phyloP scores from a whole-genome alignment of 2,329 filamentous ascomycete species.

The Scedosporium aurantiacum region DNA sequence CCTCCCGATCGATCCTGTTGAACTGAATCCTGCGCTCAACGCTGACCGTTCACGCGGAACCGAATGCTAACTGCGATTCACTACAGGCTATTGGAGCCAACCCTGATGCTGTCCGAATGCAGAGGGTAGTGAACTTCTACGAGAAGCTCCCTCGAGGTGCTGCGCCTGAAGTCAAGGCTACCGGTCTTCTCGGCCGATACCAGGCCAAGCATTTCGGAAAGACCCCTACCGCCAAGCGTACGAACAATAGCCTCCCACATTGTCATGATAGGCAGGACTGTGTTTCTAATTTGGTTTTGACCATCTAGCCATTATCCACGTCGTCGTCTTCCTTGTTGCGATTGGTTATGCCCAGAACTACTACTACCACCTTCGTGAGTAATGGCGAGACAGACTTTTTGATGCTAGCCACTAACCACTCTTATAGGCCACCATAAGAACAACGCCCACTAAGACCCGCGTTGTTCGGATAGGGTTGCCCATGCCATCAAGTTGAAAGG shows the following conservation, averaged over 20 bases:
- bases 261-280: constrained; percentile 15
- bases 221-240: constrained; percentile 82
- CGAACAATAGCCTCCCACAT: constrained; percentile 21
- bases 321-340: constrained; percentile 64
- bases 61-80: constrained; percentile 6
- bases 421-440: constrained; percentile 95
- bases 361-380: constrained; percentile 99
- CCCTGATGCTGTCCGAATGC: constrained; percentile 94
- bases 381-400: background rate
- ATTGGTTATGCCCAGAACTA: constrained; percentile 96
- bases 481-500: constrained; percentile 8
- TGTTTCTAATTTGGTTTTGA: constrained; percentile 11
- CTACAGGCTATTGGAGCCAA: constrained; percentile 82
- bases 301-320: constrained; percentile 72
- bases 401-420: constrained; percentile 14
- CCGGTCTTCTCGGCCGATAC: constrained; percentile 79
- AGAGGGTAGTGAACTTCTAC: constrained; percentile 97
- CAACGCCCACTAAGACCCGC: constrained; percentile 76
- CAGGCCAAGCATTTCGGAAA: constrained; percentile 90
- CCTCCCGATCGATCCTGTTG: too few species aligned
- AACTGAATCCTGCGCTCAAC: too few species aligned
- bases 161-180: constrained; percentile 72
- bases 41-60: too few species aligned
- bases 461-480: background rate
- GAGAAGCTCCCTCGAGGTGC: constrained; percentile 91